Conservation (phyloP, 2,329 filamentous ascomycete genomes). For the Byssothecium circinans region DNA sequence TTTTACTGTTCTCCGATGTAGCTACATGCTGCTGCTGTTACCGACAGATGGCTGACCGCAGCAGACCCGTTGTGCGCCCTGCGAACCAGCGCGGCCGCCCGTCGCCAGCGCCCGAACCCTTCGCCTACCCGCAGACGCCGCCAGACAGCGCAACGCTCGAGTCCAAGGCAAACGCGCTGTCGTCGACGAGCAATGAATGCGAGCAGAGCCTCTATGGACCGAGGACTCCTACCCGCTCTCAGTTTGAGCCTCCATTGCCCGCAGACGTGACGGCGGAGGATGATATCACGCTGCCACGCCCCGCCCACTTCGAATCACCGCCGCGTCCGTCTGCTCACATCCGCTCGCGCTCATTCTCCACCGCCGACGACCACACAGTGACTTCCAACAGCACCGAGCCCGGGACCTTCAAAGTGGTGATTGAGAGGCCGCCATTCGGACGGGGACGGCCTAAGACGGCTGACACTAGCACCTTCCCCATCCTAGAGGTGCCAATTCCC, state of each 20-base stretch:
- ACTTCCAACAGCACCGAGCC: conserved; percentile 57
- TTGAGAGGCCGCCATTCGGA: conserved; percentile 67
- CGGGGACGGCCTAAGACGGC: conserved; percentile 66
- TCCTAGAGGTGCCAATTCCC: conserved; percentile 76
- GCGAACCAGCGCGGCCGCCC: conserved; percentile 38
- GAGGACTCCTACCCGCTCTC: conserved; percentile 31
- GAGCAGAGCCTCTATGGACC: conserved; percentile 40
- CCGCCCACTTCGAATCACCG: conserved; percentile 18
- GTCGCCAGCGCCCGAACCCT: conserved; percentile 31
- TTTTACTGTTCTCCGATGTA: neutral
- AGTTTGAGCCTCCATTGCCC: conserved; percentile 24
- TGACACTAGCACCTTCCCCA: conserved; percentile 57
- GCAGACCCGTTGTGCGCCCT: conserved; percentile 41
- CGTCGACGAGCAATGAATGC: conserved; percentile 37
- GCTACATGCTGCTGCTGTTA: neutral
- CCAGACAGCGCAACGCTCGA: conserved; percentile 41
- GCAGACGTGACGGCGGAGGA: conserved; percentile 20
- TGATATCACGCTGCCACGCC: conserved; percentile 18
- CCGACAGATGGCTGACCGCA: neutral
- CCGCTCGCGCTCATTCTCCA: conserved; percentile 76
- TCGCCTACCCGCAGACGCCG: conserved; percentile 44
- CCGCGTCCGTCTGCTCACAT: conserved; percentile 29
- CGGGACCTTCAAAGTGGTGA: conserved; percentile 77
- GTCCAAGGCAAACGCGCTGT: conserved; percentile 19
- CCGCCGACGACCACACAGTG: conserved; percentile 63